Conservation (phyloP, 768 basidiomycete genomes). For the Rhodosporidiobolus odoratus region DNA sequence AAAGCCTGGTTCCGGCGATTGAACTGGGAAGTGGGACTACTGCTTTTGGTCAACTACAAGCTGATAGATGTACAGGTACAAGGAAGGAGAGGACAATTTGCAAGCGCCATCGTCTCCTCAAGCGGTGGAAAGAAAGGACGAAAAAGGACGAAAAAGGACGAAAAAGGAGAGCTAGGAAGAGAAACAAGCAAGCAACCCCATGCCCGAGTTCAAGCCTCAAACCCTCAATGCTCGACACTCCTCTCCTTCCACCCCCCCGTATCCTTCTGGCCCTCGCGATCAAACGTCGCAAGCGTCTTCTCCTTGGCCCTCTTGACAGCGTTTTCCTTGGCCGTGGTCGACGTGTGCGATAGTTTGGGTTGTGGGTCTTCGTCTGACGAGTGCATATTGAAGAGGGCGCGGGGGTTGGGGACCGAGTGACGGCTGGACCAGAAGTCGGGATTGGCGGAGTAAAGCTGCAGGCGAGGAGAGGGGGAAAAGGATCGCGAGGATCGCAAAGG, state of each 20-base stretch:
- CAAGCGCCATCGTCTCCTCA: too few species aligned
- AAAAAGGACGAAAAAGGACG: too few species aligned
- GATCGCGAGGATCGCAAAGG: not conserved
- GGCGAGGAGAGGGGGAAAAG: not conserved
- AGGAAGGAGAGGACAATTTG: too few species aligned
- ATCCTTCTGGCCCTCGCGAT: slow-evolving; percentile 46
- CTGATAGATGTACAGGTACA: too few species aligned
- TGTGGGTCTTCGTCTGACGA: not conserved
- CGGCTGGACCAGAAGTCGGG: slow-evolving; percentile 8
- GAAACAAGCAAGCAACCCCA: too few species aligned
- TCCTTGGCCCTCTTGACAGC: slow-evolving; percentile 74
- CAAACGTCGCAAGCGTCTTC: slow-evolving; percentile 57
- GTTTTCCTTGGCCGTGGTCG: slow-evolving; percentile 63
- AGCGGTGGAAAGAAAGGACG: too few species aligned
- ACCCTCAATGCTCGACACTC: slow-evolving; percentile 43
- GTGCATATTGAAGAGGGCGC: slow-evolving; percentile 9
- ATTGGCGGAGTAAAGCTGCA: slow-evolving; percentile 12
- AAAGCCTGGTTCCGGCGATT: too few species aligned
- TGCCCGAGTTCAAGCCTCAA: too few species aligned
- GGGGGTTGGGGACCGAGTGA: not conserved
- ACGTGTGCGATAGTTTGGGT: not conserved
- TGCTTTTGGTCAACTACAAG: too few species aligned
- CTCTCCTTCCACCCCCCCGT: slow-evolving; percentile 50
- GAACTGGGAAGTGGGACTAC: too few species aligned
- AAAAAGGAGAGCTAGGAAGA: too few species aligned